Base-by-base conservation (phyloP, 1,284 basidiomycete genomes). In the Irpex sp. region DNA sequence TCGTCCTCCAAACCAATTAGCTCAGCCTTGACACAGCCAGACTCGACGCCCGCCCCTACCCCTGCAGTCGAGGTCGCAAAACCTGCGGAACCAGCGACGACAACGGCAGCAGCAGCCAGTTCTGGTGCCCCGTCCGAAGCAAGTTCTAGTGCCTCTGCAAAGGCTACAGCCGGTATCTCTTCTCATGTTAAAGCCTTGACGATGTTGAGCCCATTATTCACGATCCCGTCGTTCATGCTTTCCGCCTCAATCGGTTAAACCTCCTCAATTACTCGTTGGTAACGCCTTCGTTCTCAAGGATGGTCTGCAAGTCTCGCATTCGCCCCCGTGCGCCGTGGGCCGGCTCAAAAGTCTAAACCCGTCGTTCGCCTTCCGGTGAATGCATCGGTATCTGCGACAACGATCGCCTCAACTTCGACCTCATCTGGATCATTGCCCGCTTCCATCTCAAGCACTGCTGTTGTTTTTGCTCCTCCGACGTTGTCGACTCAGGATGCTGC, bases 241-340 rank as follows among this genome's bases (percentile, higher is more conserved):
- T 63, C 54, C 63, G 57, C 58, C 23, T 12, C 19, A 33, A 54
- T 9, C 33, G 52, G 23, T 54, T 33, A 28, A 54, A 28, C 33
- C 56, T 64, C 65, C 60, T 61, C 52, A 54, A 54, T 54, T 18
- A 23, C 53, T 58, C 54, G 62, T 45, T 49, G 54, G 4, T 14
- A 33, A 37, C 37, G 35, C 58, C 61, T 39, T 54, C 55, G 57
- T 64, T 63, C 59, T 33, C 64, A 70, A 90, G 88, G 84, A 75
- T 93, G 91, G 90, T 93, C 91, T 67, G 88, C 91, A 64, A 83
- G 90, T n/a, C 86, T 93, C 65, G 91, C 90, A 9, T 93, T 93
- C 68, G 91, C 91, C 16, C 91, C 90, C 53, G 81, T 90, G 54
- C 83, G 89, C 58, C 80, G 86, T 65, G 77, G 77, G 61, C 73